Evolutionary conservation across 352 stramenopile species (phyloP), one percentile per base, ranked within the genome.

Genomic region (Phytopythium kandeliae): DNA sequence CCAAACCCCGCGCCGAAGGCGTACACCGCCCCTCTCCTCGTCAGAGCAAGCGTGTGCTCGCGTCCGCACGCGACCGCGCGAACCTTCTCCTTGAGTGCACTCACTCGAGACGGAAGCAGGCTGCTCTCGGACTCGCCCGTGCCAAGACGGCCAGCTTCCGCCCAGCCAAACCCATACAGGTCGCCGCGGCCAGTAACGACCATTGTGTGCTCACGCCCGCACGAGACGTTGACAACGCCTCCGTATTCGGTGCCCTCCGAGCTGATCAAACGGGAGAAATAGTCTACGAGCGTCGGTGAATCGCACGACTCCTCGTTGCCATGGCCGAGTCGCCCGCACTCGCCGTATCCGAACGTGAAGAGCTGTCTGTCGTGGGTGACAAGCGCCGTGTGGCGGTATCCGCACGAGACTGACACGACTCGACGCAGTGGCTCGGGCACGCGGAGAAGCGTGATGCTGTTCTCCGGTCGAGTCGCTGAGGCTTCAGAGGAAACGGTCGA

Each of bases 161-260:
- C 79, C 85, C 83, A 96, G 9, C 85, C 86, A 46, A 92, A 96
- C 5, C 77, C 83, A 33, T 73, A 95, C 11, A 96, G 59, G 3
- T 88, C 65, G 0, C 84, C 78, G 33, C 72, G 89, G 17, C 47
- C 44, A 8, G 79, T 63, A 7, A 92, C 81, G 15, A 69, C 74
- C 74, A 96, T 89, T 8, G 86, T 95, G 48, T 96, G 86, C 47
- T 96, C 85, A 17, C 85, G 81, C 12, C 86, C 86, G 50, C 86
- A 96, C 1, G 83, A 71, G 0, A 89, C 75, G 24, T 73, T 66
- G 9, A 56, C 38, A 43, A 86, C 64, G 7, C 80, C 67, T 7
- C 57, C 72, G 12, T 79, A 37, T 31, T 40, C 26, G 2, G 65
- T 50, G 4, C 71, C 63, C 24, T 77, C 65, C 7, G 71, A 49